Conservation (phyloP, 176 grass and related monocot genomes). For the Lolium perenne region DNA sequence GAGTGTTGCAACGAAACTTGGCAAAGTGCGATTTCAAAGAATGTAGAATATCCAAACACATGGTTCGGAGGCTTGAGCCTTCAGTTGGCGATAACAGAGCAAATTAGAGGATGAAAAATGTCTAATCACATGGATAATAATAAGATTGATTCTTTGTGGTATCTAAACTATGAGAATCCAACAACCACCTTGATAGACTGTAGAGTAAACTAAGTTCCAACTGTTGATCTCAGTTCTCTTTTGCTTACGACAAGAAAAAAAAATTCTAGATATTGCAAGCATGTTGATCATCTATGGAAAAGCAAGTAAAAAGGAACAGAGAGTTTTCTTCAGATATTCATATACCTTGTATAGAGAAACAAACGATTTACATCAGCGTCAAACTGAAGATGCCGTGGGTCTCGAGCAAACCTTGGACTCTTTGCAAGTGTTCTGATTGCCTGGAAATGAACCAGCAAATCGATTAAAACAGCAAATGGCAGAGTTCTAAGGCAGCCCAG, state of each 20-base stretch:
- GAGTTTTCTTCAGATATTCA: slow-evolving; percentile 15
- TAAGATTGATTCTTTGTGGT: background rate
- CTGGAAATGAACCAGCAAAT: slow-evolving; percentile 47
- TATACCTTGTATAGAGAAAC: slow-evolving; percentile 93
- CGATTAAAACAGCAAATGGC: slow-evolving; percentile 19
- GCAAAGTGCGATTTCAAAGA: slow-evolving; percentile 19
- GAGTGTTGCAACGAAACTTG: slow-evolving; percentile 12
- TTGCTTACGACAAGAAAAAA: background rate
- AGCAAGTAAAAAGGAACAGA: background rate
- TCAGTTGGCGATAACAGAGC: background rate
- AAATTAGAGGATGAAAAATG: background rate
- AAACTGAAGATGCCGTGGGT: slow-evolving; percentile 89
- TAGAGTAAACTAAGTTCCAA: background rate
- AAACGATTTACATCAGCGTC: slow-evolving; percentile 81
- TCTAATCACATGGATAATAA: background rate
- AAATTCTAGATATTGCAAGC: background rate
- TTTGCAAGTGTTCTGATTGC: slow-evolving; percentile 68
- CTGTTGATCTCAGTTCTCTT: background rate
- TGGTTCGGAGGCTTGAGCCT: background rate
- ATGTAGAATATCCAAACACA: background rate
- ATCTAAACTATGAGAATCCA: slow-evolving; percentile 31
- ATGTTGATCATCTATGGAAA: background rate
- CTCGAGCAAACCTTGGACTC: slow-evolving; percentile 69
- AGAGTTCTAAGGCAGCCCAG: background rate
- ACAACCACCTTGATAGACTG: background rate